A percentile compares a stretch with the other conserved stretches of the same genome.
Conservation (phyloP, 352 stramenopile genomes). For the Phytophthora crassamura region DNA sequence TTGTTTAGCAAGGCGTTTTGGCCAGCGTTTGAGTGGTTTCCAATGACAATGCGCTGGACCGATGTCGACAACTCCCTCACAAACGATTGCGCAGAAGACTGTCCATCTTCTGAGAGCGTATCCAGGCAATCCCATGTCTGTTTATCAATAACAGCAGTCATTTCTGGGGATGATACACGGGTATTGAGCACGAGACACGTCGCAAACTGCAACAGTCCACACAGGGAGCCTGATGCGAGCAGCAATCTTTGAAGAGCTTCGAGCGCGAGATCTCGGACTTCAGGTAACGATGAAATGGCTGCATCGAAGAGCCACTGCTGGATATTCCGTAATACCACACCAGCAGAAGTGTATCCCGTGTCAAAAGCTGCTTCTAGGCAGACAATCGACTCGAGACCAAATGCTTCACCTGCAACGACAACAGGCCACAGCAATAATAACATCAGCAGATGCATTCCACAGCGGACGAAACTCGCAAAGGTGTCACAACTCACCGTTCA, state of each 20-base stretch:
- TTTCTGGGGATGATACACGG: neutral
- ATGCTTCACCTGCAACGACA: constrained; percentile 39
- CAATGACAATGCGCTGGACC: constrained; percentile 64
- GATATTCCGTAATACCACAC: constrained; percentile 63
- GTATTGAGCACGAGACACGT: constrained; percentile 69
- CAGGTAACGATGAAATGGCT: constrained; percentile 48
- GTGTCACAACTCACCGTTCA: constrained; percentile 31
- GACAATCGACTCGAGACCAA: constrained; percentile 55
- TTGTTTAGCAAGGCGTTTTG: constrained; percentile 60
- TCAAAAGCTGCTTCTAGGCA: constrained; percentile 62
- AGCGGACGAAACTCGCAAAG: no score
- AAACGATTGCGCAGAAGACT: constrained; percentile 49
- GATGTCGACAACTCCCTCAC: constrained; percentile 50
- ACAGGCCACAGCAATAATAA: neutral
- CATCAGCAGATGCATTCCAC: constrained; percentile 2
- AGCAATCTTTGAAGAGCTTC: constrained; percentile 65
- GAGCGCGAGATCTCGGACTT: constrained; percentile 70
- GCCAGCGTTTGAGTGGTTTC: constrained; percentile 32
- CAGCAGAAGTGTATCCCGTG: constrained; percentile 55
- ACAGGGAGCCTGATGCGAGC: constrained; percentile 83
- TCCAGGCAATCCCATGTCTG: constrained; percentile 69
- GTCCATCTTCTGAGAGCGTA: constrained; percentile 51
- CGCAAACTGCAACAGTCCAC: constrained; percentile 75
- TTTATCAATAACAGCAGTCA: constrained; percentile 34
- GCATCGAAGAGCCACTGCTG: constrained; percentile 75